A percentile compares a stretch with the other conserved stretches of the same genome.
Conservation (phyloP, 345 rosid species). For the Triadica sebifera region DNA sequence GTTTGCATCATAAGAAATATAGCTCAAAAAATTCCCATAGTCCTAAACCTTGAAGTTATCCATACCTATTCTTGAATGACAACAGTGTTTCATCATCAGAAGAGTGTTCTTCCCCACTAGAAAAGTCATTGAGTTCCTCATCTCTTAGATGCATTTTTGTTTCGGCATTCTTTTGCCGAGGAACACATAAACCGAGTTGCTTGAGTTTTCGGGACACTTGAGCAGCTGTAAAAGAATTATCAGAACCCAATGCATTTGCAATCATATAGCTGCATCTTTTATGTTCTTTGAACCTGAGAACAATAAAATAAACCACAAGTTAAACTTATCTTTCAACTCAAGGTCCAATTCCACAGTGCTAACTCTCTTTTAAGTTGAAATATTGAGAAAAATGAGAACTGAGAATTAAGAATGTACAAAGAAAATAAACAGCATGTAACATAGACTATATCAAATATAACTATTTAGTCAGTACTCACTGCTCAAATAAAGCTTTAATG, state of each 20-base stretch:
- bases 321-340: conserved; percentile 9
- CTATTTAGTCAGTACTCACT: conserved; percentile 50
- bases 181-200: conserved; percentile 69
- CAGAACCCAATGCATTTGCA: conserved; percentile 67
- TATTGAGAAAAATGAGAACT: neutral
- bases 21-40: neutral
- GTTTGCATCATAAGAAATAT: neutral
- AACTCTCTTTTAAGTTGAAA: neutral
- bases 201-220: conserved; percentile 77
- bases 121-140: conserved; percentile 38
- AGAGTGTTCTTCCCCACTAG: conserved; percentile 28
- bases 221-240: conserved; percentile 54
- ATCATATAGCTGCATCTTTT: conserved; percentile 73
- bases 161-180: conserved; percentile 40
- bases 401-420: neutral
- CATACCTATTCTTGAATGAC: conserved; percentile 64
- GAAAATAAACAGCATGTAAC: too few species aligned
- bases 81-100: conserved; percentile 64
- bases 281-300: conserved; percentile 70
- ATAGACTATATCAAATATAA: neutral
- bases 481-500: conserved; percentile 63
- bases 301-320: conserved; percentile 4
- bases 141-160: conserved; percentile 47
- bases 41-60: conserved; percentile 5
- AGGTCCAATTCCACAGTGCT: neutral